Evolutionary conservation across 306 rosid genomes (phyloP), one percentile per base, ranked within the genome.

Genomic region (Cicer bijugum): DNA sequence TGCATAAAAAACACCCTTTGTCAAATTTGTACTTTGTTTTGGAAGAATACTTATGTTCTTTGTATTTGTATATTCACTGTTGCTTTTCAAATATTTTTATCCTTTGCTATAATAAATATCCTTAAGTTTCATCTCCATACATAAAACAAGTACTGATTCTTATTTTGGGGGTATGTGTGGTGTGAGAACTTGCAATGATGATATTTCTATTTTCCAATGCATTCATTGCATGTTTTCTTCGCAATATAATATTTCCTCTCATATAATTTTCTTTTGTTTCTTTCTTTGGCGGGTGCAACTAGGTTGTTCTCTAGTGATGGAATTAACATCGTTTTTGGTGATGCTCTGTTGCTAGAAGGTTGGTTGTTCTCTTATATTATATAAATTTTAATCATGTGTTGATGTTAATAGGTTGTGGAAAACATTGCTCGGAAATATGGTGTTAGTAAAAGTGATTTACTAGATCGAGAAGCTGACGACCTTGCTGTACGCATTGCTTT

Each of bases 401-500:
- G 44, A 64, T 78, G 47, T 56, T 50, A 46, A 78, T 78, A 89
- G 99, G 88, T 92, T 66, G 90, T 85, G 77, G 99, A 91, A 84
- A 90, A 88, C 62, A 81, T 87, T 78, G 92, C 97, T 62, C 84
- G 90, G 79, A 94, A 84, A 82, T 78, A 83, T 78, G 96, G 97
- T 64, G 91, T 94, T 10, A 87, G 86, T 77, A 94, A 94, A 85
- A 74, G 92, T 82, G 96, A 88, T 64, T 85, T 94, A 10, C 88
- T 91, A 68, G 97, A 89, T 68, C 82, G 81, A 16, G 95, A 91
- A 76, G 96, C 98, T 66, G 88, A 85, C 79, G 95, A 89, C 86
- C 91, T 89, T 47, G 96, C 99, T 19, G 93, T 91, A 39, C 87
- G 91, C 7, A 79, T 91, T 77, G 96, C 99, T 64, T 78, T 88